Evolutionary conservation across 2,329 filamentous ascomycete genomes (phyloP), one percentile per base, ranked within the genome.

Genomic region (Alternaria gansuensis): DNA sequence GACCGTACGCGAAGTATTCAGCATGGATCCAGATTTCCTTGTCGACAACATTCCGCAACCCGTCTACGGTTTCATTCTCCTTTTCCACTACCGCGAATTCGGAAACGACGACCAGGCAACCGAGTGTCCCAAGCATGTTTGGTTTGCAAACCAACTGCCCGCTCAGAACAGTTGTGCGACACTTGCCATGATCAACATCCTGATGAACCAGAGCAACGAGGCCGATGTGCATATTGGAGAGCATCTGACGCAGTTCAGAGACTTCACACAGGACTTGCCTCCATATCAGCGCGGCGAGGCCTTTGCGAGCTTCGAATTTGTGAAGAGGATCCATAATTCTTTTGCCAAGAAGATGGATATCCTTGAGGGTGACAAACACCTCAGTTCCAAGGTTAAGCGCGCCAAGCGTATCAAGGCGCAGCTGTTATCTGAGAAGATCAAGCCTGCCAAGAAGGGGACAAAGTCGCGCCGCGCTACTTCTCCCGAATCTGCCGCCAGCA

Each of bases 111-210:
- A 78, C 5, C 75, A 75, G 66, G 85, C 80, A 70, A 79, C 82
- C 55, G 81, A 84, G 61, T 88, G 85, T 62, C 88, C 88, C 0
- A 80, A 86, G 3, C 80, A 87, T 29, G 82, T 98, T 17, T 99
- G 95, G 94, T 98, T 97, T 76, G 93, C 93, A 28, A 97, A 97
- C 71, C 94, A 96, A 80, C 90, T 91, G 45, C 75, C 74, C 5
- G 72, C 68, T 11, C 73, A 76, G 48, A 96, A 96, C 76, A 90
- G 92, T 26, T 99, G 95, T 78, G 95, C 92, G 21, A 95, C 92
- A n/a, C 87, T 97, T 44, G 93, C 95, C 3, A 82, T 98, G 65
- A 84, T 97, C 68, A 98, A 98, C 70, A 96, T 97, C 60, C 81
- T 97, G 72, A 96, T 97, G 86, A 98, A 98, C 73, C 56, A 59